Base-by-base conservation (phyloP, 2,329 filamentous ascomycete genomes). In the Diaporthe longicolla region DNA sequence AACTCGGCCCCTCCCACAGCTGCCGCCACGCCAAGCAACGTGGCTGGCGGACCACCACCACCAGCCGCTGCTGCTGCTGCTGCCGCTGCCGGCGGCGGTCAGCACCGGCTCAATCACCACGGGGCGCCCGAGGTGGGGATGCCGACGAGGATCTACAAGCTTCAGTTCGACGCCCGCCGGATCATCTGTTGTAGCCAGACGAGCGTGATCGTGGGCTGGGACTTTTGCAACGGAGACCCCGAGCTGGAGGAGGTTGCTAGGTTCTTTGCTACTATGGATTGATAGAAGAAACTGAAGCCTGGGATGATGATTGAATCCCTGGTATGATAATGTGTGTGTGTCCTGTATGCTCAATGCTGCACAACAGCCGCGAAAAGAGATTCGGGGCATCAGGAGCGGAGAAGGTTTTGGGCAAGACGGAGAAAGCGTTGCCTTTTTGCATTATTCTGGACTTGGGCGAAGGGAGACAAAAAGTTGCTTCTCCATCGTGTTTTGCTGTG, bases 161-260 rank as follows among this genome's bases (percentile, higher is more conserved):
- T 98, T 48, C 97, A 99, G 82, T 99, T 98, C 78, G 97, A 99
- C 81, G 94, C 95, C 0, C 90, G 95, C 29, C 92, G 95, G 78
- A 97, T 99, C 78, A 93, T 99, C 71, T 98, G 95, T 85, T 98
- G 96, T 81, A 97, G 94, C 77, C 95, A 98, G 82, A 95, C 97
- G 73, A 92, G 92, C 52, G 91, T 93, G 21, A 98, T 99, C 80
- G 95, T 98, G 0, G 97, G 95, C 0, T 99, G 97, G 97, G 97
- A 99, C 82, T 99, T 98, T 87, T 97, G 95, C 74, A 94, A 95
- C 78, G 93, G 91, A 6, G 95, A 99, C 77, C 84, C 89, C 72
- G 93, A 97, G 78, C 89, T 98, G 70, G 90, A 94, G 72, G 92
- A 94, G 80, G 94, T 93, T 9, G 91, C 91, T 76, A 89, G 90